Conservation (phyloP, 140 eudicot genomes). For the Flaveria floridana region DNA sequence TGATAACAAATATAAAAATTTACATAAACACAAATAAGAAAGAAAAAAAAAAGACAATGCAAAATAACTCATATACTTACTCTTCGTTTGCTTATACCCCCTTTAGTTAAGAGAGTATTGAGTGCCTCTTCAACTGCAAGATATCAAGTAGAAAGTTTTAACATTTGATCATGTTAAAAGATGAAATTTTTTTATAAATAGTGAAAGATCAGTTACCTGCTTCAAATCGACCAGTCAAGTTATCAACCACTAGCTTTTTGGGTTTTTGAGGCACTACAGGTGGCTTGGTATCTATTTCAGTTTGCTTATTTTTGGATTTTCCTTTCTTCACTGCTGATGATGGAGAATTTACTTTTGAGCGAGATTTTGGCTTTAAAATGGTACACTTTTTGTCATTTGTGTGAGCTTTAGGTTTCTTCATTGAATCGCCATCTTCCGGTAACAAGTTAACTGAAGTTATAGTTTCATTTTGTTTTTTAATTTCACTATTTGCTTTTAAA, state of each 20-base stretch:
- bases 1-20: constrained; percentile 1
- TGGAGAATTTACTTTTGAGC: constrained; percentile 37
- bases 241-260: constrained; percentile 42
- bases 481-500: constrained; percentile 28
- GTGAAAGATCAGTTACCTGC: constrained; percentile 49
- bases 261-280: constrained; percentile 39
- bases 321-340: constrained; percentile 51
- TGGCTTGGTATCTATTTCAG: constrained; percentile 39
- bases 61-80: constrained; percentile 38
- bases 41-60: not conserved
- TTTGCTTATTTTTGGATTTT: constrained; percentile 40
- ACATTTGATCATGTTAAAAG: not conserved
- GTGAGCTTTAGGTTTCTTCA: constrained; percentile 42
- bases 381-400: constrained; percentile 30
- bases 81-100: constrained; percentile 88
- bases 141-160: constrained; percentile 18
- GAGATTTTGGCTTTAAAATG: constrained; percentile 38
- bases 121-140: constrained; percentile 89
- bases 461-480: constrained; percentile 12
- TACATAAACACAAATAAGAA: not conserved
- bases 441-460: constrained; percentile 17
- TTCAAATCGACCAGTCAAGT: constrained; percentile 59
- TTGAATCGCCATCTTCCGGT: constrained; percentile 33
- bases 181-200: not conserved
- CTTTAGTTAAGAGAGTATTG: constrained; percentile 65